Evolutionary conservation across 2,329 filamentous ascomycete species (phyloP), one percentile per base, ranked within the genome.

Genomic region (Cyclaneusma minus): DNA sequence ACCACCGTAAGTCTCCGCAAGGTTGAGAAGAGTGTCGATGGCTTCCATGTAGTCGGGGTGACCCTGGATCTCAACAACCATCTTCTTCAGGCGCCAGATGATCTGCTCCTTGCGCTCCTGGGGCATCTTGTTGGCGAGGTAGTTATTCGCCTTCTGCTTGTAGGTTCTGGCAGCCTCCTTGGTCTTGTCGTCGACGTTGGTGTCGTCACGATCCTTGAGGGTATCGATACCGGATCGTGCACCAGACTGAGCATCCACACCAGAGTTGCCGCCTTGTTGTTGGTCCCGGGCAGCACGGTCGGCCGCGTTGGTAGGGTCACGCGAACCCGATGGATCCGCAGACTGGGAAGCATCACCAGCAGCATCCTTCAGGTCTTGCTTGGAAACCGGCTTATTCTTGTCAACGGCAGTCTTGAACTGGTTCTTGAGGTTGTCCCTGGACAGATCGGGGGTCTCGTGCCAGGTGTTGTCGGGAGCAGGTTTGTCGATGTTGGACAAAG

Each of bases 81-180:
- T 92, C 70, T 95, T 95, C 72, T 87, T 98, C 39, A 98, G 56
- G 19, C 89, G 80, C 68, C 74, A 93, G 42, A 94, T 75, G 29
- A 75, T 76, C 60, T 93, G 84, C 6, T 95, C 84, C 33, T 85
- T 83, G 33, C 89, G 83, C 51, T 95, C 85, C 53, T 87, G 60
- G 1, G 89, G 85, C 54, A 98, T 66, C 64, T 95, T 98, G 44
- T 74, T 68, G 40, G 70, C 64, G 29, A 94, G 58, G 49, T 95
- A 95, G 39, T 80, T 69, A 46, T 65, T 72, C 14, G 76, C 62
- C 30, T 62, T 52, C 40, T 42, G 17, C 49, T 57, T 57, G 4
- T 45, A 44, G 13, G 42, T 42, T 31, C 58, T 53, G 31, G 52
- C 49, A 29, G 70, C 62, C 25, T 55, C 30, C 46, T 34, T 72